phyloP scores from a whole-genome alignment of 2,329 filamentous ascomycete genomes.

The Ceratocystis eucalypticola region DNA sequence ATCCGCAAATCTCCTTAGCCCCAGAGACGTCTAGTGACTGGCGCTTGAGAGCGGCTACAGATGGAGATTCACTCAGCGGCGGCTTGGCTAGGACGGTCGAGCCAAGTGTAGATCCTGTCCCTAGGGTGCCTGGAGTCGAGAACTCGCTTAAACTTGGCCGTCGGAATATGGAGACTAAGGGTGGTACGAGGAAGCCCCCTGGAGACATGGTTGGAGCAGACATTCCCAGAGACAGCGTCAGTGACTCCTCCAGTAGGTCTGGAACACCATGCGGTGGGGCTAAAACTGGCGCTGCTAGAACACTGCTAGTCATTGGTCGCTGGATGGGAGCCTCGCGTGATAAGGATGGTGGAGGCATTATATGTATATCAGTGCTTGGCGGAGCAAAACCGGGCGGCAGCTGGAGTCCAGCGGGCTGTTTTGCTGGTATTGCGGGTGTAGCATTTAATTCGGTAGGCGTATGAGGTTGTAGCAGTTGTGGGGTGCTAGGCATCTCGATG shows the following conservation, averaged over 20 bases:
- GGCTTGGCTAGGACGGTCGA: background rate
- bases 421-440: background rate
- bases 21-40: background rate
- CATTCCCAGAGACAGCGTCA: conserved; percentile 21
- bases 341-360: conserved; percentile 17
- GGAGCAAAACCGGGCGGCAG: conserved; percentile 18
- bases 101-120: background rate
- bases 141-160: background rate
- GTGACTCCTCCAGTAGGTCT: conserved; percentile 16
- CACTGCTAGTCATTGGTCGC: conserved; percentile 20
- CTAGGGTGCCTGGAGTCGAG: background rate
- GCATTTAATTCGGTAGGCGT: background rate
- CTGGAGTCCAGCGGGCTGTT: conserved; percentile 9
- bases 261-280: conserved; percentile 26
- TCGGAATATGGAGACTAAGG: conserved; percentile 14
- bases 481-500: background rate
- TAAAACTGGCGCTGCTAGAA: conserved; percentile 30
- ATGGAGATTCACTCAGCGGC: background rate
- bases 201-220: conserved; percentile 21
- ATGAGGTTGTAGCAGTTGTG: background rate
- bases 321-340: conserved; percentile 3
- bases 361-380: conserved; percentile 1
- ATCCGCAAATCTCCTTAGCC: background rate
- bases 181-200: conserved; percentile 21
- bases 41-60: background rate